Base-by-base conservation (phyloP, 768 basidiomycete genomes). In the Lactarius vividus region DNA sequence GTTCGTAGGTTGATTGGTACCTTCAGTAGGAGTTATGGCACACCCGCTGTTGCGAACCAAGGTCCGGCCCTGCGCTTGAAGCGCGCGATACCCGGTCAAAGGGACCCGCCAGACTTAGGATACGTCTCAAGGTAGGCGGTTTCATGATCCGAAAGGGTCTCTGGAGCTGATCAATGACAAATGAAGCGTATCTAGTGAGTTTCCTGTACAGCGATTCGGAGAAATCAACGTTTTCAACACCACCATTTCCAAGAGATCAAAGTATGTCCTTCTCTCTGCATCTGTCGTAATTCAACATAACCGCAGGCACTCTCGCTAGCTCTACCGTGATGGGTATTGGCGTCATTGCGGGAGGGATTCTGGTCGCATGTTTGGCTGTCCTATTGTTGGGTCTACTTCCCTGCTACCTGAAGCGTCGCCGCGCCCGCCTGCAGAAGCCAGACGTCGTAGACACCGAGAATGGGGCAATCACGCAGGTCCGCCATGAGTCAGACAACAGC, bases 41-140 rank as follows among this genome's bases (percentile, higher is more conserved):
- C 35, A 29, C 9, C 16, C 39, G 40, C 61, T 10, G 3, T 31
- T 4, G 3, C 31, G 44, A 39, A 65, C 10, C 31, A 29, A 9
- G 58, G 28, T 52, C 52, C 26, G 26, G 49, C 33, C 18, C 33
- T 28, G 5, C 31, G 16, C 18, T 56, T 16, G 46, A 23, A 60
- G 6, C 42, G 33, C 31, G 65, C 46, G 8, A 37, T 23, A 7
- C 28, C 54, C 29, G 40, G 23, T 35, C n/a, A 31, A 2, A 35
- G 26, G 33, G 35, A 28, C 33, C 26, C 35, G 33, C 31, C 40
- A 28, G 31, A 44, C 16, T 13, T 46, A 0, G 57, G 33, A 20
- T n/a, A 55, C n/a, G 28, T 62, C n/a, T n/a, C 15, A 9, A 68
- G 60, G 64, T 68, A 35, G n/a, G 67, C 57, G 23, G 33, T 23